phyloP scores from a whole-genome alignment of 1,139 yeast genomes.

The Lodderomyces parapsilosis region DNA sequence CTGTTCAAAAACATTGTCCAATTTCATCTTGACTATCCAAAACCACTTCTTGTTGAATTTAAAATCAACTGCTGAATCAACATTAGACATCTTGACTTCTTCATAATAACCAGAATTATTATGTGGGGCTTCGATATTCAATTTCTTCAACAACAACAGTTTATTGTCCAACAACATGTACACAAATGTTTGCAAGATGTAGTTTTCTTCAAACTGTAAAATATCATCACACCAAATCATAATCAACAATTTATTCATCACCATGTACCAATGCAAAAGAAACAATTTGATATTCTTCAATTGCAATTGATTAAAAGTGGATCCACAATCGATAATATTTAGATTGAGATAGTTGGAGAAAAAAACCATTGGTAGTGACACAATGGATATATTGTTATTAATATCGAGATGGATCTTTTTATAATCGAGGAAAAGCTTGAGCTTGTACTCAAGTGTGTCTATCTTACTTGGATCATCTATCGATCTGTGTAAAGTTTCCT shows the following conservation, averaged over 20 bases:
- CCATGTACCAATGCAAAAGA: conserved; percentile 40
- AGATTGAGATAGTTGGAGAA: conserved; percentile 15
- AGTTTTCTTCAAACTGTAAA: conserved; percentile 21
- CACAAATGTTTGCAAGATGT: conserved; percentile 29
- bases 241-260: conserved; percentile 32
- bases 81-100: conserved; percentile 10
- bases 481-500: conserved; percentile 6
- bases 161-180: conserved; percentile 22
- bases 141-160: conserved; percentile 10
- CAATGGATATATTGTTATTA: conserved; percentile 43
- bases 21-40: conserved; percentile 24
- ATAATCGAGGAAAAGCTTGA: conserved; percentile 21
- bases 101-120: conserved; percentile 8
- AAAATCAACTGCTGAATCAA: conserved; percentile 14
- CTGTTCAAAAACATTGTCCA: conserved; percentile 26
- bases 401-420: conserved; percentile 24
- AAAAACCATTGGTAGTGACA: conserved; percentile 46
- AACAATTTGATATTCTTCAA: conserved; percentile 20
- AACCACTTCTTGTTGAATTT: conserved; percentile 27
- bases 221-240: conserved; percentile 22
- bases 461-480: conserved; percentile 13
- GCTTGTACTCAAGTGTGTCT: background rate
- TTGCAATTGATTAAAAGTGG: conserved; percentile 15
- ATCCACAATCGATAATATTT: conserved; percentile 17
- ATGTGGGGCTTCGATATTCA: conserved; percentile 5